Evolutionary conservation across 1,284 basidiomycete species (phyloP), one percentile per base, ranked within the genome.

Genomic region (Irpex sp.): DNA sequence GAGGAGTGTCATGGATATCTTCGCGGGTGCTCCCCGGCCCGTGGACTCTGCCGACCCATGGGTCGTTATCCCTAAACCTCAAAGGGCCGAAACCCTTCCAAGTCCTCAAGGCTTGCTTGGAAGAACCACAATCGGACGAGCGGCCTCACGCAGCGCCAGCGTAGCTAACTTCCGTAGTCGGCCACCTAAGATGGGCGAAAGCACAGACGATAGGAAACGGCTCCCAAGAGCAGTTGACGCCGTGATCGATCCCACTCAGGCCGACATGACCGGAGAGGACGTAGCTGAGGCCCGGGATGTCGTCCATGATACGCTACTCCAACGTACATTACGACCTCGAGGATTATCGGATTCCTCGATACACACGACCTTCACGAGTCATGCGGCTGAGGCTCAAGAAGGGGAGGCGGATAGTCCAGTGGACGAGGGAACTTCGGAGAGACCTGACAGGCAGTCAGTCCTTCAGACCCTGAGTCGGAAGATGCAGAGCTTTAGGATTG

Each of bases 261-360:
- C 37, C 5, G 55, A 65, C 62, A 4, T 67, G 63, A 3, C 65
- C 66, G 57, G 58, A 48, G 38, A 59, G 31, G 54, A 17, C 1
- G 85, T 93, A 8, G 83, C 94, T 61, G 92, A 94, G 67, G 77
- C 81, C 5, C 61, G 67, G 11, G 67, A 68, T 40, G 49, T 58
- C 19, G 74, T 76, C 15, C 75, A 80, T 17, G 70, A 75, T 73
- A 82, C 75, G 64, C 72, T 88, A 11, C 76, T 89, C n/a, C 82
- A 91, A 62, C 85, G 89, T 31, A 87, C 86, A 4, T 79, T 96
- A 4, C 85, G 87, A 19, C 84, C 90, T 15, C 83, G 95, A 60
- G 93, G 94, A 0, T 76, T 97, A 48, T 94, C 91, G 1, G 96
- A 97, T 74, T 95, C 94, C 4, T 95, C 93, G 1, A 94, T 97